Evolutionary conservation across 495 filamentous ascomycete genomes (phyloP), one percentile per base, ranked within the genome.

Genomic region (Staphylotrichum longicolle): DNA sequence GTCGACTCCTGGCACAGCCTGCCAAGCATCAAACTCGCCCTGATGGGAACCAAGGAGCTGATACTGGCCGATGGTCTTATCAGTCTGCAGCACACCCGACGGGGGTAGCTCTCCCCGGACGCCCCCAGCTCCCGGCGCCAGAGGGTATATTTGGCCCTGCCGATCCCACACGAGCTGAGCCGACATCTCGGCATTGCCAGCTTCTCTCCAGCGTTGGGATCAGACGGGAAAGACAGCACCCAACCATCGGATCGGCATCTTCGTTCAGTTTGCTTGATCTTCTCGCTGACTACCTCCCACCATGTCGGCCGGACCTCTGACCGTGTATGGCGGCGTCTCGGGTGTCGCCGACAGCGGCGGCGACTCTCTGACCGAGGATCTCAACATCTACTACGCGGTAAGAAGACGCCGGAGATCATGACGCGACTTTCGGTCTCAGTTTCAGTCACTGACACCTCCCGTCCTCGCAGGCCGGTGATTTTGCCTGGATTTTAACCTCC

Each of bases 321-420:
- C 84, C 15, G 74, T 80, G 41, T 93, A 88, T 75, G 89, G 89
- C 78, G 87, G 85, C 54, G 80, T 85, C 33, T 12, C 44, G 9
- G 71, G 66, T 15, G 51, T 64, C 49, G 76, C 71, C 47, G 72
- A 79, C 30, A 85, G 81, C 11, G 91, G 91, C 41, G 91, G 91
- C 62, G 82, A 96, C 74, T 89, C 90, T 12, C 71, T 93, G 60
- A 82, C 72, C 3, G 74, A 88, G 40, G 80, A 96, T 70, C 80
- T 96, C 53, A 96, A 96, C 72, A 79, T 91, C 62, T 91, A 82
- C 75, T 96, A 94, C 74, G 80, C 89, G 80, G 90, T 93, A 79
- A 52, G 84, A 3, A 34, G 30, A 2, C 12, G 27, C 27, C 20
- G 20, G 20, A 27, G 20, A 27, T 27, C 1, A 27, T 27, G 20